phyloP scores from a whole-genome alignment of 768 basidiomycete species.

The Hypsizygus marmoreus region DNA sequence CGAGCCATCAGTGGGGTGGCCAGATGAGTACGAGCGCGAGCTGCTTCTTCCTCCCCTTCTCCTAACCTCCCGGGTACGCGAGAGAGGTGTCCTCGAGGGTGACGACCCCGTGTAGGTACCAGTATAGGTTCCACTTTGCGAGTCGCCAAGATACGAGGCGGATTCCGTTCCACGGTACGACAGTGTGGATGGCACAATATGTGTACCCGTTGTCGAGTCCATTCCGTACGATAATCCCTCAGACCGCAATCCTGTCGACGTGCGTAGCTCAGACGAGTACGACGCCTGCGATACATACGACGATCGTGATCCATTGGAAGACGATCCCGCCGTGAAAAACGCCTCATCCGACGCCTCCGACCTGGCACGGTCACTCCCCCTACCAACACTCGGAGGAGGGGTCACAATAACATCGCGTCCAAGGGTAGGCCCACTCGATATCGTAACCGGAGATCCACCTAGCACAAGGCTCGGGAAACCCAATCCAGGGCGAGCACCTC shows the following conservation, averaged over 20 bases:
- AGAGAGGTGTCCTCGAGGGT: slow-evolving; percentile 51
- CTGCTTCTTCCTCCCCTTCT: slow-evolving; percentile 45
- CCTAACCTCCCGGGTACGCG: slow-evolving; percentile 59
- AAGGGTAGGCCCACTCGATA: slow-evolving; percentile 65
- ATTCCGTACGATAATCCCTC: slow-evolving; percentile 28
- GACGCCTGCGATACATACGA: slow-evolving; percentile 39
- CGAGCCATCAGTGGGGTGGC: slow-evolving; percentile 36
- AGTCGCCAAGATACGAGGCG: slow-evolving; percentile 58
- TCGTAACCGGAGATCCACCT: slow-evolving; percentile 68
- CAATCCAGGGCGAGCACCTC: slow-evolving; percentile 38
- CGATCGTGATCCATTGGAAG: slow-evolving; percentile 29
- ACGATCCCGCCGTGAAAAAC: slow-evolving; percentile 43
- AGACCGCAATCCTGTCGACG: slow-evolving; percentile 30
- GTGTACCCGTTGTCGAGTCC: slow-evolving; percentile 42
- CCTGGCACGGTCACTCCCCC: slow-evolving; percentile 32
- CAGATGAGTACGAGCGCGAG: slow-evolving; percentile 44
- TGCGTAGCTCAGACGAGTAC: slow-evolving; percentile 27
- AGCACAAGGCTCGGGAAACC: slow-evolving; percentile 38
- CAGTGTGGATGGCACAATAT: slow-evolving; percentile 50
- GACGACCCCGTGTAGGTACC: slow-evolving; percentile 47
- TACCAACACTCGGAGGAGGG: slow-evolving; percentile 40
- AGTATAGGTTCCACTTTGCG: slow-evolving; percentile 43
- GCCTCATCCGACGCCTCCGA: slow-evolving; percentile 38
- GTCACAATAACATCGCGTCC: slow-evolving; percentile 42
- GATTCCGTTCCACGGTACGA: slow-evolving; percentile 55